These are phyloP conservation scores for Leptomonas pyrrhocoris DNA, from an alignment of 208 protist species.

Conservation along the genomic window DNA sequence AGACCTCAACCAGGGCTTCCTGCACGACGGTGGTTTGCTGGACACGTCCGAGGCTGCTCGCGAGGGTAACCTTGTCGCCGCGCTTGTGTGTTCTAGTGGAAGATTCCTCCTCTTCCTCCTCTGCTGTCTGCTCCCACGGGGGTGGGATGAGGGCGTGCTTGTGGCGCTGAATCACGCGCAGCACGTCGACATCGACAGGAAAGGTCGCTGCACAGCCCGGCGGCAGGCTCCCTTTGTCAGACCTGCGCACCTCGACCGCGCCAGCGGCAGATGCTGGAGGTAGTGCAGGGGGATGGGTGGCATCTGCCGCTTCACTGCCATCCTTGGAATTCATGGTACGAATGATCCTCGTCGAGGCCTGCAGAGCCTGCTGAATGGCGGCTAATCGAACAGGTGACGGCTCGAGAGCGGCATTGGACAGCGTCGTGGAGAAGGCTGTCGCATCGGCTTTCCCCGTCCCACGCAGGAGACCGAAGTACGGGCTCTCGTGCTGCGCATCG, in stretches of 20 bases:
- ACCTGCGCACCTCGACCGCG: background rate
- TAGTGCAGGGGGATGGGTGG: background rate
- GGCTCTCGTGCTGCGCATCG: conserved; percentile 14
- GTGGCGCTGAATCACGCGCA: conserved; percentile 34
- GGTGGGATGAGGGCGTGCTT: conserved; percentile 57
- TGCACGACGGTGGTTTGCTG: conserved; percentile 17
- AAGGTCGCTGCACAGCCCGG: background rate
- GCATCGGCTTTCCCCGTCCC: background rate
- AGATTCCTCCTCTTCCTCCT: background rate
- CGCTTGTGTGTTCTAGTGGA: background rate
- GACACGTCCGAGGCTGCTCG: conserved; percentile 14
- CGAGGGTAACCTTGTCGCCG: conserved; percentile 2
- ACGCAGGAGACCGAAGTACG: conserved; percentile 23
- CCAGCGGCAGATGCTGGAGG: background rate
- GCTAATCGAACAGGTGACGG: conserved; percentile 21
- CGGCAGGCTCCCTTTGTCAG: background rate
- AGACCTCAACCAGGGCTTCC: conserved; percentile 26
- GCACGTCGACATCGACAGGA: conserved; percentile 7
- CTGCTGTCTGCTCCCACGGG: conserved; percentile 50
- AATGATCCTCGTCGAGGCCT: conserved; percentile 15
- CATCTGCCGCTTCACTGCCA: background rate
- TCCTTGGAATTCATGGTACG: conserved; percentile 6
- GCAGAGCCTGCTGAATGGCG: conserved; percentile 17
- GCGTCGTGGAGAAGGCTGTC: background rate
- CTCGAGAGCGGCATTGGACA: background rate